phyloP scores from a whole-genome alignment of 495 filamentous ascomycete species.

The Penicillium tannophilum region DNA sequence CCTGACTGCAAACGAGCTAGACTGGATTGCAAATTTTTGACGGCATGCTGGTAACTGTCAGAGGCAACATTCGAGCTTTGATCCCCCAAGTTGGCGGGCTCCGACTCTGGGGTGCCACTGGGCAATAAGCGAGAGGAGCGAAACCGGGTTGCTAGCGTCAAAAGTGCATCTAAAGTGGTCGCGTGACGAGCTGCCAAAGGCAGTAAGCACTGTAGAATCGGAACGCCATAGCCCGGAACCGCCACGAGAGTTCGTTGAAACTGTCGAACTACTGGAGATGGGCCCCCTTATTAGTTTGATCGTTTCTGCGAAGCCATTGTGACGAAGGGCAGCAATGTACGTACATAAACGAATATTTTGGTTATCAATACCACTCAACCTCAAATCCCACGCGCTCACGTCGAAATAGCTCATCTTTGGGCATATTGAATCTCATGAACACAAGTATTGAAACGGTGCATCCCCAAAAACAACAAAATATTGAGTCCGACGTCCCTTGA shows the following conservation, averaged over 20 bases:
- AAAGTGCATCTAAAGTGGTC: neutral
- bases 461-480: neutral
- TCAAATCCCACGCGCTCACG: neutral
- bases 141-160: neutral
- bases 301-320: neutral
- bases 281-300: neutral
- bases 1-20: neutral
- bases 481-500: neutral
- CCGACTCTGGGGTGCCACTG: too few relatives aligned
- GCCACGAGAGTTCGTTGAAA: neutral
- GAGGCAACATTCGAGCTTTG: neutral
- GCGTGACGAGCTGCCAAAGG: conserved; percentile 3
- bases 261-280: neutral
- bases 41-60: neutral
- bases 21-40: neutral
- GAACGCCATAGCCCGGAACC: neutral
- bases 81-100: neutral
- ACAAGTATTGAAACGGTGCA: neutral
- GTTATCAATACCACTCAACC: neutral
- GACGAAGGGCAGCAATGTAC: neutral
- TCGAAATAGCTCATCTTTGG: conserved; percentile 5
- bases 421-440: neutral
- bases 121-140: neutral
- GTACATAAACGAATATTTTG: neutral
- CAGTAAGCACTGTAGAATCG: conserved; percentile 3